phyloP scores from a whole-genome alignment of 805 yeast species.

The Starmerella apis region DNA sequence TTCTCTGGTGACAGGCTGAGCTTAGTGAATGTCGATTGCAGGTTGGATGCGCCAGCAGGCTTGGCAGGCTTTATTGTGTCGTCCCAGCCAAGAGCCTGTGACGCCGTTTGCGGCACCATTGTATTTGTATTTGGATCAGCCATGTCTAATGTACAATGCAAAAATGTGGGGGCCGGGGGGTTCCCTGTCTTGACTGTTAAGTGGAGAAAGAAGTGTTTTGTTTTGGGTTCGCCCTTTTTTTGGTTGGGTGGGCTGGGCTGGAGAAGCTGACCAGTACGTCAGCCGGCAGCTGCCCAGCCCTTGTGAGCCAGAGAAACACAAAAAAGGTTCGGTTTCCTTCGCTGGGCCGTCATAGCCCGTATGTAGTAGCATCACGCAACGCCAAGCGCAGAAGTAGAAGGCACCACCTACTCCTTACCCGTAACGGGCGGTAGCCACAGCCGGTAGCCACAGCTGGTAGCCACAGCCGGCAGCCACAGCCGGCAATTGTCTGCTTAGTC shows the following conservation, averaged over 20 bases:
- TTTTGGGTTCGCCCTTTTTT: not conserved
- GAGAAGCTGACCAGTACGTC: no score
- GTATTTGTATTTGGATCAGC: not conserved
- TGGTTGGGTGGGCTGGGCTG: not conserved
- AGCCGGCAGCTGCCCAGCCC: not conserved
- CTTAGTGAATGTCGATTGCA: slow-evolving; percentile 10
- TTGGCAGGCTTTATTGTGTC: slow-evolving; percentile 25
- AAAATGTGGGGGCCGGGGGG: not conserved
- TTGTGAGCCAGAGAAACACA: not conserved
- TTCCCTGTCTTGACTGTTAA: no score
- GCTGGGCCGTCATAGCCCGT: no score
- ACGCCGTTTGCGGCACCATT: not conserved
- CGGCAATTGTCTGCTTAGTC: not conserved
- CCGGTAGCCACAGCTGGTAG: not conserved
- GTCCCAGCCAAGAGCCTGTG: slow-evolving; percentile 25
- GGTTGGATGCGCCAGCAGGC: not conserved
- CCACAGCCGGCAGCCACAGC: not conserved
- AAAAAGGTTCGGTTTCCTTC: not conserved
- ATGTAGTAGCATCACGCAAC: no score
- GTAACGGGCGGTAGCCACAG: no score
- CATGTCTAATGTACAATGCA: not conserved
- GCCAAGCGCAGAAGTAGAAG: no score
- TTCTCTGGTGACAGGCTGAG: slow-evolving; percentile 22
- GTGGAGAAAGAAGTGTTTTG: not conserved
- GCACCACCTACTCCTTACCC: no score